Percentiles rank a stretch among this genome's conserved stretches.
These are phyloP conservation scores for Dipodascus geniculatus DNA, from an alignment of 805 yeast genomes.

Conservation along the genomic window DNA sequence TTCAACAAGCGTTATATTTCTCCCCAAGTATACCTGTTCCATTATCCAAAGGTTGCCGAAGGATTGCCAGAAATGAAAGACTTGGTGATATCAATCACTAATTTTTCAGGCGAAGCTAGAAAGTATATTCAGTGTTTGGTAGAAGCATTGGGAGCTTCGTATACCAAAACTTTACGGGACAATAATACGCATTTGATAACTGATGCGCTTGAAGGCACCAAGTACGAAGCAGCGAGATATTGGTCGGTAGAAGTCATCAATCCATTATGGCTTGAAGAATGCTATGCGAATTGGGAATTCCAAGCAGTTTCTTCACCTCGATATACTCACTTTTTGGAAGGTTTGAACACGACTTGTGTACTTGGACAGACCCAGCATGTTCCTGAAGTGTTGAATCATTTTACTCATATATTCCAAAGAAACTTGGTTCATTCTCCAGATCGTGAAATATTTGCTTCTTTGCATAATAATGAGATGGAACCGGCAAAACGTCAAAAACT, in stretches of 20 bases:
- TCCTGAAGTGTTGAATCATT: slow-evolving; percentile 31
- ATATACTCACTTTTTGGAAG: slow-evolving; percentile 37
- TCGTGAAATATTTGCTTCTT: too few species aligned
- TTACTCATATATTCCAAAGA: slow-evolving; percentile 20
- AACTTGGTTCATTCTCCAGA: slow-evolving; percentile 2
- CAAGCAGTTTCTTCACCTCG: slow-evolving; percentile 35
- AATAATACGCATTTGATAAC: slow-evolving; percentile 65
- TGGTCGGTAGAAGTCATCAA: slow-evolving; percentile 64
- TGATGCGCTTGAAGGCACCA: slow-evolving; percentile 56
- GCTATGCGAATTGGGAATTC: slow-evolving; percentile 49
- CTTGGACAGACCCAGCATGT: slow-evolving; percentile 43
- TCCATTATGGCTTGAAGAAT: slow-evolving; percentile 83
- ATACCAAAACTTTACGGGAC: slow-evolving; percentile 50
- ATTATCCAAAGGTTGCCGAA: slow-evolving; percentile 50
- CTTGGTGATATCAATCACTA: slow-evolving; percentile 56
- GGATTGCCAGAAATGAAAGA: slow-evolving; percentile 44
- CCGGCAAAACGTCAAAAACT: slow-evolving; percentile 5
- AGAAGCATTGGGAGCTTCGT: slow-evolving; percentile 60
- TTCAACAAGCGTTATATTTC: slow-evolving; percentile 41
- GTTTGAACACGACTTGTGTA: slow-evolving; percentile 32
- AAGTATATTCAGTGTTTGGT: slow-evolving; percentile 54
- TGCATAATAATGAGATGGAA: slow-evolving; percentile 3
- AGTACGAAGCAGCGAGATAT: slow-evolving; percentile 57
- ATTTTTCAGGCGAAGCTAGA: slow-evolving; percentile 79
- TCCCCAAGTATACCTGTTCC: slow-evolving; percentile 48